Evolutionary conservation across 225 moss, liverwort and hornwort species (phyloP).

Genomic region (Bryum argenteum): DNA sequence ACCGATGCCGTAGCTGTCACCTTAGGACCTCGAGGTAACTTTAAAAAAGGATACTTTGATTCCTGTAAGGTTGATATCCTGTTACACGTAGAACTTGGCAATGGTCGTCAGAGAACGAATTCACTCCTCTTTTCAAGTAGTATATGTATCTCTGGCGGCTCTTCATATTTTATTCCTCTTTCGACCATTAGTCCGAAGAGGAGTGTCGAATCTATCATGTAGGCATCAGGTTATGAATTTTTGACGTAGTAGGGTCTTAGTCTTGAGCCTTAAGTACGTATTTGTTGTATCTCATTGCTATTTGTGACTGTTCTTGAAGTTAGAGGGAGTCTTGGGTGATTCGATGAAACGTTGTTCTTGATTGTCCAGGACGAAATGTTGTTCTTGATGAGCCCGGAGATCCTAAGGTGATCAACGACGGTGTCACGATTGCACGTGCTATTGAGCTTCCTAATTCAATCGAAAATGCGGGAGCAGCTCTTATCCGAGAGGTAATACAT

Average conservation of each 20-base stretch:
- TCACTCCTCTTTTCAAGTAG: not conserved
- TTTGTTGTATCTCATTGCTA: constrained; percentile 16
- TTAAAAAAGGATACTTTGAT: not conserved
- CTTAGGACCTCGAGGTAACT: constrained; percentile 82
- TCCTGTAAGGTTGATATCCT: not conserved
- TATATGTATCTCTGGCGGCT: not conserved
- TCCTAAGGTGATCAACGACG: constrained; percentile 95
- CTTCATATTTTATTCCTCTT: too few relatives aligned
- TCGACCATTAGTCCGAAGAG: too few relatives aligned
- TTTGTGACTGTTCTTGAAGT: not conserved
- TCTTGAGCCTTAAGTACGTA: not conserved
- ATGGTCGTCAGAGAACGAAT: not conserved
- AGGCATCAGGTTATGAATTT: not conserved
- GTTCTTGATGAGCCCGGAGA: constrained; percentile 87
- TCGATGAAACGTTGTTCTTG: constrained; percentile 23
- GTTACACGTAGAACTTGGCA: not conserved
- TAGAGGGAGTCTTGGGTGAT: not conserved
- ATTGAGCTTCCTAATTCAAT: constrained; percentile 83
- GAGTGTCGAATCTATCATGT: not conserved
- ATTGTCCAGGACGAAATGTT: constrained; percentile 74
- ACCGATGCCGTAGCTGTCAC: constrained; percentile 85
- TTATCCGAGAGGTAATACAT: constrained; percentile 73
- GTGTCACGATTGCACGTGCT: constrained; percentile 89
- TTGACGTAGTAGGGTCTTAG: not conserved
- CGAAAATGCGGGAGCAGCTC: constrained; percentile 92